Evolutionary conservation across 805 yeast genomes (phyloP), one percentile per base, ranked within the genome.

Genomic region (Suhomyces xylopsoci): DNA sequence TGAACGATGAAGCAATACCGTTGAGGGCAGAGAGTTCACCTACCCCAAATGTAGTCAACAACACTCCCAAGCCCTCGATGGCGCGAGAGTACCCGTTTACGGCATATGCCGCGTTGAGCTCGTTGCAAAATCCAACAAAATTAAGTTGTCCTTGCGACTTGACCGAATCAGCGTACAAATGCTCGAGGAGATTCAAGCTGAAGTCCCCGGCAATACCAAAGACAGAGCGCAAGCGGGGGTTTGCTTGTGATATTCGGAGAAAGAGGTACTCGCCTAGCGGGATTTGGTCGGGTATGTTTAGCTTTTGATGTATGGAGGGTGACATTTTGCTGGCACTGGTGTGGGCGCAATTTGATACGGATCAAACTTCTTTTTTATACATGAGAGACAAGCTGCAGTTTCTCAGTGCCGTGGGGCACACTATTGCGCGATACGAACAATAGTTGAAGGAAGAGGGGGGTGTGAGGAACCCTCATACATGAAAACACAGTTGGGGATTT

Each of bases 121-220:
- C 97, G 64, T 91, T 91, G 73, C 96, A 89, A 55, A 84, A 82
- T 22, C 96, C 96, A 47, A 88, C 76, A 89, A 96, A 90, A 70
- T 59, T 87, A 7, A 71, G 65, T 8, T 73, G 74, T 9, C 45
- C 32, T 64, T 38, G 77, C 69, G 55, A 38, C 70, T 77, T 50
- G n/a, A 71, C 60, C 7, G 67, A 54, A 6, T 64, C 66, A 7
- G 80, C 69, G 62, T 88, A 85, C 45, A 87, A 65, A 62, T 85
- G 82, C 65, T 89, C 96, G 60, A 89, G 71, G 22, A 89, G 70
- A 5, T 79, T 77, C 57, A 87, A 68, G 65, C 87, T 86, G 71
- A 84, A 87, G 61, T 87, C 92, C 30, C 93, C 94, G 1, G 93
- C 92, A 22, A 87, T 89, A 48, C 92, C 92, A 68, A 87, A 87